These are phyloP conservation scores for Paraphaeosphaeria minitans DNA, from an alignment of 2,329 filamentous ascomycete genomes.

Conservation along the genomic window DNA sequence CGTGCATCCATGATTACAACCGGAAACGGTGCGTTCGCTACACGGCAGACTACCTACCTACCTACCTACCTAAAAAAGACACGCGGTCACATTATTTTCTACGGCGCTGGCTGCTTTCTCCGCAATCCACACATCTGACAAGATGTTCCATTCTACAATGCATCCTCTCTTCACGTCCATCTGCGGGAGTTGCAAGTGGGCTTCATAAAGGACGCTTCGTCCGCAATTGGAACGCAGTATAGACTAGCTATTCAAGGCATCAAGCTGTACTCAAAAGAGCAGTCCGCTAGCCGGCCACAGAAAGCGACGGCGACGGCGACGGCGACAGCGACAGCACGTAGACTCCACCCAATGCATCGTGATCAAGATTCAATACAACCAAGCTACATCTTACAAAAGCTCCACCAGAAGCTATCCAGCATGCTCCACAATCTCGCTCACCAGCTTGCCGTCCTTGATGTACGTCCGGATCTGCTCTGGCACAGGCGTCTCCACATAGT, in stretches of 20 bases:
- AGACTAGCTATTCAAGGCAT: neutral
- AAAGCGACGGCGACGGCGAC: neutral
- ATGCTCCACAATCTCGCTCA: conserved; percentile 96
- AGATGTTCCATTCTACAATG: no score
- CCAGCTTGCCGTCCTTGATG: conserved; percentile 75
- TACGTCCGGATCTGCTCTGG: conserved; percentile 89
- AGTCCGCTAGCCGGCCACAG: neutral
- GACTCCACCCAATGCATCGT: conserved; percentile 29
- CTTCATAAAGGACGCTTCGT: no score
- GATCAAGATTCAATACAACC: conserved; percentile 9
- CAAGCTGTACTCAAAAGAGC: neutral
- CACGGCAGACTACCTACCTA: no score
- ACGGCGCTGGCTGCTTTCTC: no score
- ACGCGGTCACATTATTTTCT: no score
- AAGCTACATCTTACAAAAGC: conserved; percentile 6
- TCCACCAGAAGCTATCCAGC: conserved; percentile 63
- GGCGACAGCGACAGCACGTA: conserved; percentile 7
- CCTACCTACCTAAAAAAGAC: no score
- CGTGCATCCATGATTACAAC: no score
- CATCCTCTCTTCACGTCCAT: no score
- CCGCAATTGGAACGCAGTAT: neutral
- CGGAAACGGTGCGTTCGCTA: no score
- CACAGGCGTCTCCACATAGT: conserved; percentile 85
- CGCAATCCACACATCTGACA: no score
- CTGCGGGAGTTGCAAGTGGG: no score